These are phyloP conservation scores for Endogone sp. DNA, from an alignment of 192 early-diverging fungal genomes.

Conservation along the genomic window DNA sequence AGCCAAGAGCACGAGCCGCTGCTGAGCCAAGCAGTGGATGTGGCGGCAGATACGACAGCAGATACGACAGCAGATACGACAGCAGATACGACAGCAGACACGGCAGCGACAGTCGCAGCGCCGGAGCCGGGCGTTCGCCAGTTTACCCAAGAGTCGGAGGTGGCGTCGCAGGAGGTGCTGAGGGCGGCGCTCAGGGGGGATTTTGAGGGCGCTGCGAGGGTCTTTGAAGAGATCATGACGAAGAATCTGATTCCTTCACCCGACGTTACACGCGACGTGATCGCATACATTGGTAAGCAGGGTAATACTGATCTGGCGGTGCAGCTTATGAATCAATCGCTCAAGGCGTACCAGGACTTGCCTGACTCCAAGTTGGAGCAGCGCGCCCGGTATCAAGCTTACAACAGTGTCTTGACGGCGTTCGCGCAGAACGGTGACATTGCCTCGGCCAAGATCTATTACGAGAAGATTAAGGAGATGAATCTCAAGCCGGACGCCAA, in stretches of 20 bases:
- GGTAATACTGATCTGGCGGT: slow-evolving; percentile 8
- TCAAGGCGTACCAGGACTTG: slow-evolving; percentile 1
- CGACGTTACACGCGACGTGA: slow-evolving; percentile 27
- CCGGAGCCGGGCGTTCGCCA: background rate
- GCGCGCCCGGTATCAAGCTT: slow-evolving; percentile 31
- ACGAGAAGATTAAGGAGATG: slow-evolving; percentile 40
- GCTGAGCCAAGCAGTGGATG: too few relatives aligned
- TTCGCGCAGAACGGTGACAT: slow-evolving; percentile 48
- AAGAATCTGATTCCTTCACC: slow-evolving; percentile 21
- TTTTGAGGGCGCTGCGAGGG: slow-evolving; percentile 15
- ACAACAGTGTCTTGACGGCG: slow-evolving; percentile 43
- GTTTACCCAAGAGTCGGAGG: slow-evolving; percentile 11
- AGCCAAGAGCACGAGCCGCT: background rate
- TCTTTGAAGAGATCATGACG: slow-evolving; percentile 22
- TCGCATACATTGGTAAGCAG: slow-evolving; percentile 19
- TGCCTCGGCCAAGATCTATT: slow-evolving; percentile 45
- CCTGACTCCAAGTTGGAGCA: background rate
- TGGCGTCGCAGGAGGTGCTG: slow-evolving; percentile 16
- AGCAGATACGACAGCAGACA: too few relatives aligned
- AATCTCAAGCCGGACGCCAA: slow-evolving; percentile 44
- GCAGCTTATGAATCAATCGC: slow-evolving; percentile 10
- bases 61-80: too few relatives aligned
- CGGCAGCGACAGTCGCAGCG: too few relatives aligned
- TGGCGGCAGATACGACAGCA: too few relatives aligned
- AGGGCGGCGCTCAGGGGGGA: slow-evolving; percentile 12